Conservation (phyloP, 495 filamentous ascomycete genomes). For the Neohortaea acidophila region DNA sequence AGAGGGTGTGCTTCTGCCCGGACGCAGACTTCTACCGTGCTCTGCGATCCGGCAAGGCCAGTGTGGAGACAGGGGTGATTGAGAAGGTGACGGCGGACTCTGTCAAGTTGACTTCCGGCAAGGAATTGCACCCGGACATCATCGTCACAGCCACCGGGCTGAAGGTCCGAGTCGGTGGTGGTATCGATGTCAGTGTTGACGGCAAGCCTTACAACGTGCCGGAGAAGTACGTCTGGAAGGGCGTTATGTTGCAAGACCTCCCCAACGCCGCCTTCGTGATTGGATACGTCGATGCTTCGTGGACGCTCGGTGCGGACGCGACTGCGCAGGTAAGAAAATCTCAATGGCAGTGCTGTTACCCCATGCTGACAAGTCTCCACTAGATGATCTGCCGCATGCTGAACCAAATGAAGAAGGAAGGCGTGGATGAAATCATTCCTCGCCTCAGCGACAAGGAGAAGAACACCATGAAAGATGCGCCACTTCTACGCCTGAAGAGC, state of each 20-base stretch:
- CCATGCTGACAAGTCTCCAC: no score
- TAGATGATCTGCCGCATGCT: slow-evolving; percentile 34
- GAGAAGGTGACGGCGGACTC: slow-evolving; percentile 43
- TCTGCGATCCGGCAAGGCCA: slow-evolving; percentile 40
- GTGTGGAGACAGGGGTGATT: slow-evolving; percentile 55
- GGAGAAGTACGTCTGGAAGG: slow-evolving; percentile 41
- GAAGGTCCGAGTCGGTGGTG: slow-evolving; percentile 38
- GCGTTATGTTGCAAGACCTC: slow-evolving; percentile 43
- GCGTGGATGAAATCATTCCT: slow-evolving; percentile 24
- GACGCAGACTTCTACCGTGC: slow-evolving; percentile 57
- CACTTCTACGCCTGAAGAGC: slow-evolving; percentile 33
- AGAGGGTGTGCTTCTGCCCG: slow-evolving; percentile 56
- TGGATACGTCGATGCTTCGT: slow-evolving; percentile 43
- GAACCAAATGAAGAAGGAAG: slow-evolving; percentile 28
- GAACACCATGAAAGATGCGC: slow-evolving; percentile 23
- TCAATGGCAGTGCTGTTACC: no score
- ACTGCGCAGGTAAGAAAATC: no score
- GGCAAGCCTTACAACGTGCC: slow-evolving; percentile 33
- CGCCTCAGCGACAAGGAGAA: slow-evolving; percentile 19
- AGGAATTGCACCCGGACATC: slow-evolving; percentile 47
- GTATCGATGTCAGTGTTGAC: slow-evolving; percentile 38
- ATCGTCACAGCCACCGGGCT: slow-evolving; percentile 66
- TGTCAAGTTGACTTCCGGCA: slow-evolving; percentile 41
- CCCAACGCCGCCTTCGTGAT: slow-evolving; percentile 42
- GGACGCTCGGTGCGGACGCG: slow-evolving; percentile 46